Conservation (phyloP, 495 filamentous ascomycete species). For the Friedmanniomyces endolithicus region DNA sequence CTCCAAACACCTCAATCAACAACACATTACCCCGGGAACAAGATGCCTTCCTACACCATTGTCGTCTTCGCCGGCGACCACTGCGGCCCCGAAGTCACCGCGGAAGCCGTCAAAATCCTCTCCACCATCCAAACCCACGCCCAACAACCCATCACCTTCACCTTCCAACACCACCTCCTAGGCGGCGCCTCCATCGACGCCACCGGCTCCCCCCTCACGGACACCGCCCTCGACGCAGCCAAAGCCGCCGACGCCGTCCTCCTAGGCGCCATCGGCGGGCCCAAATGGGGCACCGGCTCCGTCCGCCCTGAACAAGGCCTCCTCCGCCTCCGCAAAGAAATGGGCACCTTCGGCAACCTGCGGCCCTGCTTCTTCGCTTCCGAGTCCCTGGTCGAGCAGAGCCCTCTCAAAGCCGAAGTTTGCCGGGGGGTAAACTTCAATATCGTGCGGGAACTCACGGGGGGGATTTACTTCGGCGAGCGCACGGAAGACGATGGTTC, state of each 20-base stretch:
- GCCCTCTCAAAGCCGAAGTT: conserved; percentile 76
- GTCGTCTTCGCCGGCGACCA: conserved; percentile 56
- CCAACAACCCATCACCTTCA: conserved; percentile 52
- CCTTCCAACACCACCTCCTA: conserved; percentile 83
- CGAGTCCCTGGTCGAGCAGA: conserved; percentile 71
- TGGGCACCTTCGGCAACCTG: conserved; percentile 91
- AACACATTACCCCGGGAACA: neutral
- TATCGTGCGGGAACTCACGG: conserved; percentile 87
- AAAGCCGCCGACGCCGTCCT: conserved; percentile 86
- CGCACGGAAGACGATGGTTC: conserved; percentile 74
- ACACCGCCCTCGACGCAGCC: conserved; percentile 71
- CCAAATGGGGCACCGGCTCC: conserved; percentile 87
- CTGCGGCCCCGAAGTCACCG: conserved; percentile 81
- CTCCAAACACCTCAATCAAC: neutral
- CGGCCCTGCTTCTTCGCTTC: conserved; percentile 96
- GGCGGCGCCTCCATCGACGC: conserved; percentile 91
- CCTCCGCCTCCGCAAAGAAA: conserved; percentile 83
- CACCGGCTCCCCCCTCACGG: conserved; percentile 64
- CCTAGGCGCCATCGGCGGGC: conserved; percentile 89
- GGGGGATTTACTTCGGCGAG: conserved; percentile 95
- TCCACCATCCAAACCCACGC: conserved; percentile 58
- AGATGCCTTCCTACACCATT: conserved; percentile 23
- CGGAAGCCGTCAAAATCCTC: conserved; percentile 82
- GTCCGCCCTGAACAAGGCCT: conserved; percentile 93
- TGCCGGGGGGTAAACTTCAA: conserved; percentile 86